phyloP scores from a whole-genome alignment of 495 filamentous ascomycete genomes.

The Aspergillus ellipticus region DNA sequence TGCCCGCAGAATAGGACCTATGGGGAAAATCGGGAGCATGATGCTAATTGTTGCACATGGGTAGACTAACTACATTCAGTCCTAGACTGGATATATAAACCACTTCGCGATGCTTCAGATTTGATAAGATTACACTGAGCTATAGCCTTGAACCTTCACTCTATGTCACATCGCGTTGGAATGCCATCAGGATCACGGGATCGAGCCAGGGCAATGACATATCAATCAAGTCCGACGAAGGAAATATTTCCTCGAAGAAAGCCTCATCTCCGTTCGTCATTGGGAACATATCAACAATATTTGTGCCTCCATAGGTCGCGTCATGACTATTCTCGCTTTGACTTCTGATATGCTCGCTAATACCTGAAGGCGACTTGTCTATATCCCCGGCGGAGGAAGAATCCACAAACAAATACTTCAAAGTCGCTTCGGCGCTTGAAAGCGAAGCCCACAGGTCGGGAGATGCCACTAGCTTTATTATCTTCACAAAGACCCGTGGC shows the following conservation, averaged over 20 bases:
- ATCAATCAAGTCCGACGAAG: neutral
- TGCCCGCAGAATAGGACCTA: too few relatives aligned
- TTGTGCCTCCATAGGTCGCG: neutral
- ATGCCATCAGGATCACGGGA: neutral
- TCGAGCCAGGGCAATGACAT: conserved; percentile 2
- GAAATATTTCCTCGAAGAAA: neutral
- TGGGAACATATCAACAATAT: neutral
- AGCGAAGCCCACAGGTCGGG: neutral
- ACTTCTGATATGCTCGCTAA: neutral
- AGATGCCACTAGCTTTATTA: neutral
- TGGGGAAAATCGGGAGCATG: too few relatives aligned
- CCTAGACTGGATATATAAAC: too few relatives aligned
- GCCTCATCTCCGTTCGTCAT: neutral
- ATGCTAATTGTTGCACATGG: too few relatives aligned
- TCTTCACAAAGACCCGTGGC: neutral
- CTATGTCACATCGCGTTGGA: neutral
- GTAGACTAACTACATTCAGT: too few relatives aligned
- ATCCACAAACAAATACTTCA: neutral
- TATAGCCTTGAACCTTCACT: neutral
- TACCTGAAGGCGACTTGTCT: neutral
- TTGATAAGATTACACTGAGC: too few relatives aligned
- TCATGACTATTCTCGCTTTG: neutral
- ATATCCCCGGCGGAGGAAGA: neutral
- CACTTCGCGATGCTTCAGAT: too few relatives aligned
- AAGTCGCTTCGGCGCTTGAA: neutral